phyloP scores from a whole-genome alignment of 352 stramenopile genomes.

The Saprolegnia parasitica region DNA sequence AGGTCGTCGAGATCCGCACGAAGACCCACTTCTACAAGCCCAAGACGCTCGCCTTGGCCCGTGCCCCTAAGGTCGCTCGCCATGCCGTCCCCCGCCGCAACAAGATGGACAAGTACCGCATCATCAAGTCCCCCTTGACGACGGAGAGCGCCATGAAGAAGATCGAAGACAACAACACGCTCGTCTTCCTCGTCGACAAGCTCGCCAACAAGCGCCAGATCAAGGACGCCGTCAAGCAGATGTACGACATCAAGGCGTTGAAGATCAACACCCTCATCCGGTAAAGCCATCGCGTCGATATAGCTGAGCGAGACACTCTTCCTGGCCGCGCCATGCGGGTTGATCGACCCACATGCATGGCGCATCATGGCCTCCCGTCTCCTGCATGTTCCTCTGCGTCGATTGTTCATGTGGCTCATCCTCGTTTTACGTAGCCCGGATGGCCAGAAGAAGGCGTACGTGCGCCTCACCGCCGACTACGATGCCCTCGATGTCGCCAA shows the following conservation, averaged over 20 bases:
- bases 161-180: slow-evolving; percentile 99
- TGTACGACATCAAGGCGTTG: slow-evolving; percentile 99
- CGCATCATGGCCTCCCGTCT: slow-evolving; percentile 28
- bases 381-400: slow-evolving; percentile 9
- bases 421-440: slow-evolving; percentile 79
- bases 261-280: slow-evolving; percentile 99
- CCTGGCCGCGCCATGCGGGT: not conserved
- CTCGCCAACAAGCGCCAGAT: slow-evolving; percentile 99
- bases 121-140: slow-evolving; percentile 99
- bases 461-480: slow-evolving; percentile 97
- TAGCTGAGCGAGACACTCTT: slow-evolving; percentile 5
- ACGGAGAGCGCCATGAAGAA: slow-evolving; percentile 99
- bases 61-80: slow-evolving; percentile 95
- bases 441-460: slow-evolving; percentile 99
- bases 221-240: slow-evolving; percentile 98
- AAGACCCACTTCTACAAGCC: slow-evolving; percentile 99
- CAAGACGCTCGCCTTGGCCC: slow-evolving; percentile 94
- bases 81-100: slow-evolving; percentile 92
- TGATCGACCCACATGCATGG: slow-evolving; percentile 21
- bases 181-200: slow-evolving; percentile 99
- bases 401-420: slow-evolving; percentile 37
- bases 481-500: slow-evolving; percentile 99
- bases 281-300: slow-evolving; percentile 86
- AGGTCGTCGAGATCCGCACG: slow-evolving; percentile 97
- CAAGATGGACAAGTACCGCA: slow-evolving; percentile 98